These are phyloP conservation scores for Testicularia cyperi DNA, from an alignment of 1,284 basidiomycete species.

Conservation along the genomic window DNA sequence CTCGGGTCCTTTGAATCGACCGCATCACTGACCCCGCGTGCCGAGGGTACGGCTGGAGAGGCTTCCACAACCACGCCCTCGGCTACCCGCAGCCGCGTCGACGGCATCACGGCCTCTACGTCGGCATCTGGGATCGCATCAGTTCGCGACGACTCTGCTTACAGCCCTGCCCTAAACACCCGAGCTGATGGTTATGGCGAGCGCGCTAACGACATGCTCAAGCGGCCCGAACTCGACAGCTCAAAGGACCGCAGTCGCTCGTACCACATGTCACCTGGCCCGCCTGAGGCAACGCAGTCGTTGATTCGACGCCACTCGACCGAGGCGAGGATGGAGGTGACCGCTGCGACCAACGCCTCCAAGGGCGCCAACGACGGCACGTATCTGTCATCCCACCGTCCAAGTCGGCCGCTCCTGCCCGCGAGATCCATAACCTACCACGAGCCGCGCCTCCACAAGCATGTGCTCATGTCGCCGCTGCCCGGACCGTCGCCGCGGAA, in stretches of 20 bases:
- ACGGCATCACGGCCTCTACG: no score
- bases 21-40: constrained; percentile 14
- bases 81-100: not conserved
- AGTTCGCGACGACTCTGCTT: no score
- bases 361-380: constrained; percentile 1
- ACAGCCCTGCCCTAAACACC: no score
- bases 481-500: constrained; percentile 1
- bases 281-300: constrained; percentile 24
- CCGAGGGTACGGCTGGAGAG: constrained; percentile 6
- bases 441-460: constrained; percentile 49
- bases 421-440: constrained; percentile 55
- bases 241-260: constrained; percentile 16
- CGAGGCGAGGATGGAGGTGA: constrained; percentile 33
- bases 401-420: constrained; percentile 42
- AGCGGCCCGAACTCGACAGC: constrained; percentile 12
- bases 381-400: no score
- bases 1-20: constrained; percentile 34
- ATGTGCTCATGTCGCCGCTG: constrained; percentile 48
- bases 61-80: constrained; percentile 1
- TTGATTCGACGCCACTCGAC: constrained; percentile 52
- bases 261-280: constrained; percentile 51
- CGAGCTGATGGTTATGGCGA: no score
- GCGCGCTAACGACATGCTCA: constrained; percentile 1
- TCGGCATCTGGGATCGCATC: no score
- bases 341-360: constrained; percentile 10